Percentiles rank a stretch among this genome's conserved stretches.
Evolutionary conservation across 805 yeast species (phyloP).

Genomic region (Lipomyces kockii): DNA sequence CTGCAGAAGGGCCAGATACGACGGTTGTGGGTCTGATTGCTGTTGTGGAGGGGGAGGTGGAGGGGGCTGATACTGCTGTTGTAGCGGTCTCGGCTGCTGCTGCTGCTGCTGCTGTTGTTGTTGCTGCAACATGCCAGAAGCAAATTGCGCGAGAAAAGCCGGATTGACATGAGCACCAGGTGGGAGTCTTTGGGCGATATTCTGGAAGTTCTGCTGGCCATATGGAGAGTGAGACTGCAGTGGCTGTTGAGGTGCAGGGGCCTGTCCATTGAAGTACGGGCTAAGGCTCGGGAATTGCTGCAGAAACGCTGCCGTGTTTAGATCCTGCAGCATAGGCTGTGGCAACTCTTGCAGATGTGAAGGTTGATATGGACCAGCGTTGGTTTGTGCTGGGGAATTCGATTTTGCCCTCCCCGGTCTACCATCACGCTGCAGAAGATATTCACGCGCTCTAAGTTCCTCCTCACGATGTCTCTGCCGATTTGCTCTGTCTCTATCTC

Average conservation of each 20-base stretch:
- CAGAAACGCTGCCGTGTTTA: slow-evolving; percentile 3
- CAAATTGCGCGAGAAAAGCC: slow-evolving; percentile 30
- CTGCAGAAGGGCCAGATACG: slow-evolving; percentile 14
- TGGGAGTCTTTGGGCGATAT: slow-evolving; percentile 25
- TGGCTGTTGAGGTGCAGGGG: slow-evolving; percentile 2
- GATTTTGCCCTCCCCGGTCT: background rate
- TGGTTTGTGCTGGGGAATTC: background rate
- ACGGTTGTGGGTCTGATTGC: background rate
- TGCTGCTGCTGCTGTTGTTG: slow-evolving; percentile 6
- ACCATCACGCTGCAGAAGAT: slow-evolving; percentile 5
- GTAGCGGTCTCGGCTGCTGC: slow-evolving; percentile 6
- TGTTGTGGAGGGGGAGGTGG: slow-evolving; percentile 9
- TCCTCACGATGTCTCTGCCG: slow-evolving; percentile 2
- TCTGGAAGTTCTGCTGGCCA: slow-evolving; percentile 7
- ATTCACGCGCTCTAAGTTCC: background rate
- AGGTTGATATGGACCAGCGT: slow-evolving; percentile 6
- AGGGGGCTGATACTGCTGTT: slow-evolving; percentile 12
- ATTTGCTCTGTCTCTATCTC: slow-evolving; percentile 3
- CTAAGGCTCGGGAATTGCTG: slow-evolving; percentile 11
- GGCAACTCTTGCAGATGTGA: slow-evolving; percentile 2
- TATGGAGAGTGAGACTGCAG: slow-evolving; percentile 4
- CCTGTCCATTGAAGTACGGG: slow-evolving; percentile 1
- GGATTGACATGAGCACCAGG: slow-evolving; percentile 36
- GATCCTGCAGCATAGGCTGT: slow-evolving; percentile 2
- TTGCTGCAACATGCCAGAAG: slow-evolving; percentile 3